Evolutionary conservation across 179 eudicot species (phyloP).

Genomic region (Patellifolia procumbens): DNA sequence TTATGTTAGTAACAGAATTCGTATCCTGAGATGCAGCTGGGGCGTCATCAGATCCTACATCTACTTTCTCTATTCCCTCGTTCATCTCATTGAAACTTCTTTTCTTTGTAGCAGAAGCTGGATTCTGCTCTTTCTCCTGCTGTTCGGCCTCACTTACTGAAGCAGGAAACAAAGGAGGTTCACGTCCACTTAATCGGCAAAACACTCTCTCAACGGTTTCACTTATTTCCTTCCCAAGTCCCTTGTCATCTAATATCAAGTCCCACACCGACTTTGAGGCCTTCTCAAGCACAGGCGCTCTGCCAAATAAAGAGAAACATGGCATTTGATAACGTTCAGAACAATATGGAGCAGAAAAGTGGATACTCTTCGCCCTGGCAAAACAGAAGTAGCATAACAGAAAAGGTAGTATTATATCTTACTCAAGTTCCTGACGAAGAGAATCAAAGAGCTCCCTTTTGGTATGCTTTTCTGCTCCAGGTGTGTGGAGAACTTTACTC

Average conservation of each 20-base stretch:
- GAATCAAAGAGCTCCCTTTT: constrained; percentile 98
- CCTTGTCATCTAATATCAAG: constrained; percentile 69
- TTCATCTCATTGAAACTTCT: constrained; percentile 53
- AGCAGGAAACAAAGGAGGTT: constrained; percentile 68
- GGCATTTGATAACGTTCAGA: not conserved
- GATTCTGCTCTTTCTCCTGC: constrained; percentile 41
- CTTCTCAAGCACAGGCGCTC: constrained; percentile 90
- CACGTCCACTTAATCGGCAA: constrained; percentile 83
- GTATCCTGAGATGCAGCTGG: constrained; percentile 30
- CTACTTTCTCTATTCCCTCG: constrained; percentile 36
- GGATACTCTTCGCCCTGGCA: not conserved
- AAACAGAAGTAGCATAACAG: not conserved
- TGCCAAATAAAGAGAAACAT: constrained; percentile 33
- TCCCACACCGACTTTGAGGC: constrained; percentile 98
- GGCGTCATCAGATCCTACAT: constrained; percentile 23
- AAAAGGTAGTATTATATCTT: constrained; percentile 29
- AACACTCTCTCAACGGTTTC: constrained; percentile 90
- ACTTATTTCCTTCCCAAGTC: constrained; percentile 77
- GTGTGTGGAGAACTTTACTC: constrained; percentile 92
- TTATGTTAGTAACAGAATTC: not conserved
- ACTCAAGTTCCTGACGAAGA: constrained; percentile 96
- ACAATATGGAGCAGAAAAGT: not conserved
- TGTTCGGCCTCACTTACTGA: constrained; percentile 40
- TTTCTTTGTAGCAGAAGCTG: constrained; percentile 57
- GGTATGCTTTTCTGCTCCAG: constrained; percentile 98